Evolutionary conservation across 306 rosid species (phyloP).

Genomic region (Cucurbita maxima): DNA sequence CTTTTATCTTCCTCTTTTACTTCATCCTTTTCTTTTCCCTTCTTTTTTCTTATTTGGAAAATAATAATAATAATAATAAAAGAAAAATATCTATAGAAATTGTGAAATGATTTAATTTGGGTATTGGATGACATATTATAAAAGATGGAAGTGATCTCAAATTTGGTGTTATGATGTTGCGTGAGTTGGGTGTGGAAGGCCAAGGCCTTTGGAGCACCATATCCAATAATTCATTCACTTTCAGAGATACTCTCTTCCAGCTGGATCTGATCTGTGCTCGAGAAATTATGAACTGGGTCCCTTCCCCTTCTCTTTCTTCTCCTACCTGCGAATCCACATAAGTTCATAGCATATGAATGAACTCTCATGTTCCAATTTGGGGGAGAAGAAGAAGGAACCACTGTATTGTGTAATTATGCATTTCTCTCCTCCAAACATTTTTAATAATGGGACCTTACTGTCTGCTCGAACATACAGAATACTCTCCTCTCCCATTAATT

Average conservation of each 20-base stretch:
- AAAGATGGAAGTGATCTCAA: background rate
- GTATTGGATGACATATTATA: background rate
- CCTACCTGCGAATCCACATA: background rate
- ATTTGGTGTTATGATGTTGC: background rate
- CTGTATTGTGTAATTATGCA: no score
- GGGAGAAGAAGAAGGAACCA: no score
- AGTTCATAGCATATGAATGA: no score
- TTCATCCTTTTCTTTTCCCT: background rate
- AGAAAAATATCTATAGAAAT: no score
- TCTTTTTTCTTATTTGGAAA: no score
- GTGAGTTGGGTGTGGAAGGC: background rate
- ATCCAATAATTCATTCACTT: conserved; percentile 7
- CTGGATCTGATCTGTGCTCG: background rate
- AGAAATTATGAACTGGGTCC: background rate
- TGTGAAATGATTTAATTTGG: background rate
- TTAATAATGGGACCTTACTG: no score
- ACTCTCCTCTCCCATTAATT: no score
- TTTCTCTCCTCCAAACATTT: no score
- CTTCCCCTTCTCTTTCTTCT: background rate
- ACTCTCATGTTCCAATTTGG: no score
- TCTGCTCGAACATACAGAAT: no score
- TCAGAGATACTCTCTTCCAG: conserved; percentile 4
- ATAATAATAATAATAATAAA: background rate
- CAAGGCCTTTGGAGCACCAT: background rate
- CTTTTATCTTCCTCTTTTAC: background rate